phyloP scores from a whole-genome alignment of 1,139 yeast species.

The Torulaspora globosa region DNA sequence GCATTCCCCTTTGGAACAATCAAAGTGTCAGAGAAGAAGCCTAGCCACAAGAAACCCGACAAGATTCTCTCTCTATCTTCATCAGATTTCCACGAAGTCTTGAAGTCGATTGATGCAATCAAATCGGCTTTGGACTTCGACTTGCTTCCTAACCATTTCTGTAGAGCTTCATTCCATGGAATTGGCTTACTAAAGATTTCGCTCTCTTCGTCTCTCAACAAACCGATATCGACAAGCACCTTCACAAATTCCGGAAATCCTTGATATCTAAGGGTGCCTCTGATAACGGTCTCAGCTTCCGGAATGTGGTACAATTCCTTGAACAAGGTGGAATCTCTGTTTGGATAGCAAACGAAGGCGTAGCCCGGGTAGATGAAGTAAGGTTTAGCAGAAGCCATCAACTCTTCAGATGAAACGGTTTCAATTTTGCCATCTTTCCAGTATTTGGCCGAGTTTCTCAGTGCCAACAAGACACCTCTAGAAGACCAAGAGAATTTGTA shows the following conservation, averaged over 20 bases:
- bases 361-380: slow-evolving; percentile 94
- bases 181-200: slow-evolving; percentile 55
- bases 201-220: slow-evolving; percentile 71
- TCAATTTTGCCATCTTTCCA: slow-evolving; percentile 82
- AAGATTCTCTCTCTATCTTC: slow-evolving; percentile 84
- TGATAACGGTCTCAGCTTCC: slow-evolving; percentile 92
- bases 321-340: slow-evolving; percentile 95
- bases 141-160: slow-evolving; percentile 67
- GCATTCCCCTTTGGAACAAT: slow-evolving; percentile 91
- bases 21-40: slow-evolving; percentile 70
- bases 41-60: slow-evolving; percentile 90
- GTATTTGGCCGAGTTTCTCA: slow-evolving; percentile 88
- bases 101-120: slow-evolving; percentile 65
- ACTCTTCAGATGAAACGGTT: slow-evolving; percentile 77
- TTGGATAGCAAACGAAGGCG: slow-evolving; percentile 93
- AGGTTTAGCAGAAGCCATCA: slow-evolving; percentile 94
- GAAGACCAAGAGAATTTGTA: slow-evolving; percentile 99
- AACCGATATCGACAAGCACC: slow-evolving; percentile 89
- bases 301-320: slow-evolving; percentile 90
- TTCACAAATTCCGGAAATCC: slow-evolving; percentile 98
- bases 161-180: slow-evolving; percentile 87
- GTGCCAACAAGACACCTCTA: slow-evolving; percentile 92
- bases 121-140: slow-evolving; percentile 70
- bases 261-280: slow-evolving; percentile 96
- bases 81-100: slow-evolving; percentile 75